Percentiles rank a stretch among this genome's conserved stretches.
These are phyloP conservation scores for Trichophyton rubrum DNA, from an alignment of 2,329 filamentous ascomycete genomes.

Conservation along the genomic window DNA sequence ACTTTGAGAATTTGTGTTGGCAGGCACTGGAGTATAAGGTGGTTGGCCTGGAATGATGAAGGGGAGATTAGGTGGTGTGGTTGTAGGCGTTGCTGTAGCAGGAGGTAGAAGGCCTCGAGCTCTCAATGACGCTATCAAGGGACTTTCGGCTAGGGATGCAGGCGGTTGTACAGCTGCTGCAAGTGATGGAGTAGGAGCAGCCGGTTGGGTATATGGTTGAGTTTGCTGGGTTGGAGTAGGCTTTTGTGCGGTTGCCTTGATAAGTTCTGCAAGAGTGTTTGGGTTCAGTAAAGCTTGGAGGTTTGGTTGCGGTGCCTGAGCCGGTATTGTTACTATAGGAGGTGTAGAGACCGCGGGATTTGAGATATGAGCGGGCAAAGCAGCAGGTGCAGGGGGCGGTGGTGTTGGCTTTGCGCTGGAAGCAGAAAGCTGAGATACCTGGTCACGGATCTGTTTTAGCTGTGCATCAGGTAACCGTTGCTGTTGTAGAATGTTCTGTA, in stretches of 20 bases:
- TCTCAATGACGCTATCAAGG: constrained; percentile 55
- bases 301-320: constrained; percentile 19
- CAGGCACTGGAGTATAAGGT: constrained; percentile 25
- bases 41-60: constrained; percentile 29
- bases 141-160: constrained; percentile 39
- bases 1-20: constrained; percentile 22
- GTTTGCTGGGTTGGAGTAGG: constrained; percentile 36
- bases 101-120: constrained; percentile 53
- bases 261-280: constrained; percentile 33
- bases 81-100: constrained; percentile 31
- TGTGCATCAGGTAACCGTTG: constrained; percentile 70
- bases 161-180: constrained; percentile 21
- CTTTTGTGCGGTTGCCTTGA: constrained; percentile 31
- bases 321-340: constrained; percentile 4
- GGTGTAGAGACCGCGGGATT: constrained; percentile 6
- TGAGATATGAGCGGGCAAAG: constrained; percentile 19
- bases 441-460: constrained; percentile 69
- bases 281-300: constrained; percentile 28
- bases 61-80: constrained; percentile 32
- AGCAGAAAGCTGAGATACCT: constrained; percentile 58
- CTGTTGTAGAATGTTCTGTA: constrained; percentile 67
- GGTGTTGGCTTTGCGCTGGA: constrained; percentile 4
- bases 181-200: constrained; percentile 39
- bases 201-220: constrained; percentile 43
- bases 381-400: constrained; percentile 8